Evolutionary conservation across 257 asterid species (phyloP).

Genomic region (Apocynum venetum): DNA sequence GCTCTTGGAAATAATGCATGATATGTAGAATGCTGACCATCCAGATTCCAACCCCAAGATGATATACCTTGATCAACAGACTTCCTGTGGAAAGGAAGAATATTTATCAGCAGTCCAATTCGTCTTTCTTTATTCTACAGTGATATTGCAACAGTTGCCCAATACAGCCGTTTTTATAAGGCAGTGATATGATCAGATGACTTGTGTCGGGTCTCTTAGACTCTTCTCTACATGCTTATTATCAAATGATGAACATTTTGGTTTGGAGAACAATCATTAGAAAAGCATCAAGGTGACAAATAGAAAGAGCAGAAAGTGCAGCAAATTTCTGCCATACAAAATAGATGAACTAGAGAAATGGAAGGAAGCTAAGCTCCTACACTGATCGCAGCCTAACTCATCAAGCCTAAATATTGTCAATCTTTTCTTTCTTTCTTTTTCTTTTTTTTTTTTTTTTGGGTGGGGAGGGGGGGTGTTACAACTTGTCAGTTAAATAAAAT

Average conservation of each 20-base stretch:
- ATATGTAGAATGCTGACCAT: conserved; percentile 94
- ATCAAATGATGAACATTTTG: neutral
- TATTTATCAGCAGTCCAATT: neutral
- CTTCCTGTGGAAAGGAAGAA: conserved; percentile 42
- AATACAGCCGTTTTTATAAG: neutral
- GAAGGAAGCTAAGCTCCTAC: neutral
- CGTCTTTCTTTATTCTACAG: neutral
- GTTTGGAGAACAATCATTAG: neutral
- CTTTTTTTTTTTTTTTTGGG: no score
- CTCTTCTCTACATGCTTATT: neutral
- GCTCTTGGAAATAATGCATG: conserved; percentile 98
- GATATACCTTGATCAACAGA: conserved; percentile 85
- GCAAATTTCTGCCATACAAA: neutral
- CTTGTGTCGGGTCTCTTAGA: neutral
- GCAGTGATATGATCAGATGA: neutral
- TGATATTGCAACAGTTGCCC: neutral
- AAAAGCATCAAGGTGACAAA: neutral
- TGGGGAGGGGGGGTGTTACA: no score
- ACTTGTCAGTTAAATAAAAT: no score
- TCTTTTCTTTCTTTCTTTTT: no score
- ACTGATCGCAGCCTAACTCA: neutral
- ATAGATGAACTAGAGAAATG: neutral
- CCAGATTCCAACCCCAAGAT: conserved; percentile 99
- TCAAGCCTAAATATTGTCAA: neutral
- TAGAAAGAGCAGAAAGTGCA: neutral